Evolutionary conservation across 202 grass and related monocot species (phyloP).

Genomic region (Schoenoplectus triqueter): DNA sequence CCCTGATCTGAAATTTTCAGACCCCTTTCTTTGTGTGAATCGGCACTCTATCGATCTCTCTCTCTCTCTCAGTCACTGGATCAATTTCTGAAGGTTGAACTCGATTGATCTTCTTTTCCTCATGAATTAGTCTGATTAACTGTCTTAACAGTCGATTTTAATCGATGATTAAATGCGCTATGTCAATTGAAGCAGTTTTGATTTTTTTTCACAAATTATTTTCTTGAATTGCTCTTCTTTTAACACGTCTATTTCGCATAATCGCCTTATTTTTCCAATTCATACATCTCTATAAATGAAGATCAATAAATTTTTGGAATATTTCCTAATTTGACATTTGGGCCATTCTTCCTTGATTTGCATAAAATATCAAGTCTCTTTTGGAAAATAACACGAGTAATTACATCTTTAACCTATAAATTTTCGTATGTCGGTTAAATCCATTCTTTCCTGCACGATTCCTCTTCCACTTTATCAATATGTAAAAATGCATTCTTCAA

Average conservation of each 20-base stretch:
- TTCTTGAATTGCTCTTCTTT: neutral
- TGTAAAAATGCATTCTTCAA: neutral
- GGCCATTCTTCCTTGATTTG: neutral
- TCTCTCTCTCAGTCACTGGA: constrained; percentile 23
- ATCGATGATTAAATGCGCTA: neutral
- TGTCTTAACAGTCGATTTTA: neutral
- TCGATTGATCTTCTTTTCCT: constrained; percentile 16
- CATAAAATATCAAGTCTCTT: neutral
- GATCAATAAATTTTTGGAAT: neutral
- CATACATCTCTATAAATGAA: constrained; percentile 8
- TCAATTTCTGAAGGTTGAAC: constrained; percentile 28
- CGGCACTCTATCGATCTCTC: constrained; percentile 13
- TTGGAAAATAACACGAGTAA: neutral
- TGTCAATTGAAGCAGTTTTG: constrained; percentile 24
- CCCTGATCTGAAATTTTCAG: constrained; percentile 28
- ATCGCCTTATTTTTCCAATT: neutral
- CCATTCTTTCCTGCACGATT: neutral
- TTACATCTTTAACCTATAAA: neutral
- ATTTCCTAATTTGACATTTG: constrained; percentile 20
- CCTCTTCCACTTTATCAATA: neutral
- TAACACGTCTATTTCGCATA: neutral
- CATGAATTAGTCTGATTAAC: constrained; percentile 18
- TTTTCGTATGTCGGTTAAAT: neutral
- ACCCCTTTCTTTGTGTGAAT: constrained; percentile 21
- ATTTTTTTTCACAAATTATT: neutral